Conservation (phyloP, 257 asterid genomes). For the Lantana camara region DNA sequence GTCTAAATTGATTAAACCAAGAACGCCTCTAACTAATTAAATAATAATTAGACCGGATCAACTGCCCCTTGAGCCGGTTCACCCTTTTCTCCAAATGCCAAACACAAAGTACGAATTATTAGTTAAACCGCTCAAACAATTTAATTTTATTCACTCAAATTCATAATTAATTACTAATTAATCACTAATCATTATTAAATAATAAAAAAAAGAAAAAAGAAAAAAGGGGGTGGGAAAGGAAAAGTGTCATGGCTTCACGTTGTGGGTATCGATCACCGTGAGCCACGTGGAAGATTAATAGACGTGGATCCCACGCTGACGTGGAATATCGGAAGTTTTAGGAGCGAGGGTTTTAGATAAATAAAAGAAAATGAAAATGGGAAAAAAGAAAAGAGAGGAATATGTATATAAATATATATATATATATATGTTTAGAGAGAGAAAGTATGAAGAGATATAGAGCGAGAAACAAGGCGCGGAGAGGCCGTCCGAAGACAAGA, state of each 20-base stretch:
- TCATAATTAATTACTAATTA: background rate
- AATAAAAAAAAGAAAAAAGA: background rate
- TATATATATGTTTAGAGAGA: conserved; percentile 38
- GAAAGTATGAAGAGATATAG: conserved; percentile 38
- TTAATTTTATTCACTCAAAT: too few species aligned
- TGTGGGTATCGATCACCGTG: conserved; percentile 30
- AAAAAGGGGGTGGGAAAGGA: background rate
- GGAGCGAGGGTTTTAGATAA: conserved; percentile 45
- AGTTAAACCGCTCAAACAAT: conserved; percentile 1
- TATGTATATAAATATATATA: background rate
- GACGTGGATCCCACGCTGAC: conserved; percentile 58
- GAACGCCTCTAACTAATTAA: conserved; percentile 6
- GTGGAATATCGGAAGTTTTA: conserved; percentile 47
- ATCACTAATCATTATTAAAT: conserved; percentile 9
- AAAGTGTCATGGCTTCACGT: conserved; percentile 55
- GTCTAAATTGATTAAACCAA: conserved; percentile 30
- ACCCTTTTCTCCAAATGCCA: conserved; percentile 14
- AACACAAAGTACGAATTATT: conserved; percentile 5
- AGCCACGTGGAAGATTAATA: conserved; percentile 50
- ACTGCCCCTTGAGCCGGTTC: background rate
- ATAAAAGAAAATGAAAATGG: background rate
- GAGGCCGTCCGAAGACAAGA: conserved; percentile 74
- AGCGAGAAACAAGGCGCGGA: conserved; percentile 99
- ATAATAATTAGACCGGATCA: conserved; percentile 16
- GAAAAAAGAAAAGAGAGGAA: conserved; percentile 7